A percentile compares a stretch with the other conserved stretches of the same genome.
These are phyloP conservation scores for Yamadazyma philogaea DNA, from an alignment of 805 yeast genomes.

Conservation along the genomic window DNA sequence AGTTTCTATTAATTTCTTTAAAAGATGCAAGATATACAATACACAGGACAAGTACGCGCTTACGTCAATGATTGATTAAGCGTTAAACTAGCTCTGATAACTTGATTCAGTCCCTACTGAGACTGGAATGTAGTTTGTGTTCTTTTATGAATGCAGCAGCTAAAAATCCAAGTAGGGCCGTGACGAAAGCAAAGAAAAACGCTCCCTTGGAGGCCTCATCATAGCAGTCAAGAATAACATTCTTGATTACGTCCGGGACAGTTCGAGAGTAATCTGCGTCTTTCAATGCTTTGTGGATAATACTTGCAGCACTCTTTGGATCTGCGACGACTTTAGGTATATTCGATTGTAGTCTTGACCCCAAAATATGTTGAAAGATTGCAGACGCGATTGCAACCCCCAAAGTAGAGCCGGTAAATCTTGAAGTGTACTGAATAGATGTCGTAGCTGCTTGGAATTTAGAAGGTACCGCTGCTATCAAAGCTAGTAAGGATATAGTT, in stretches of 20 bases:
- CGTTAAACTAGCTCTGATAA: too few species aligned
- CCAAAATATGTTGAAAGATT: slow-evolving; percentile 53
- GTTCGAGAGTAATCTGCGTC: slow-evolving; percentile 51
- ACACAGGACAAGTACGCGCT: too few species aligned
- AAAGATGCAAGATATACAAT: too few species aligned
- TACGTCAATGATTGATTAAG: too few species aligned
- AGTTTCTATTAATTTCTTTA: slow-evolving; percentile 8
- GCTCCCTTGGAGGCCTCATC: slow-evolving; percentile 51
- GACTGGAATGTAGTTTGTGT: slow-evolving; percentile 52
- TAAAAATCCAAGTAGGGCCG: slow-evolving; percentile 39
- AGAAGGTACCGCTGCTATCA: slow-evolving; percentile 71
- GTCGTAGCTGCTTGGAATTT: slow-evolving; percentile 81
- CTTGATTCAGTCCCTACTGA: slow-evolving; percentile 37
- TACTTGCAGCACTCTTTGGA: slow-evolving; percentile 32
- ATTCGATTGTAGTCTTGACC: slow-evolving; percentile 17
- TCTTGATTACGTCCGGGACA: slow-evolving; percentile 53
- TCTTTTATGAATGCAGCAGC: slow-evolving; percentile 52
- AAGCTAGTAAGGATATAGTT: slow-evolving; percentile 68
- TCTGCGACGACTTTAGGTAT: slow-evolving; percentile 25
- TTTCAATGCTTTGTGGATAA: slow-evolving; percentile 53
- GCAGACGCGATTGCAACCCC: slow-evolving; percentile 74
- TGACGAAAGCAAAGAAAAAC: slow-evolving; percentile 45
- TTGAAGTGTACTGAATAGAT: slow-evolving; percentile 83
- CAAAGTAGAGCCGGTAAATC: slow-evolving; percentile 82
- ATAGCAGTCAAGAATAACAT: slow-evolving; percentile 47